Evolutionary conservation across 768 basidiomycete genomes (phyloP).

Genomic region (Trametes cingulata): DNA sequence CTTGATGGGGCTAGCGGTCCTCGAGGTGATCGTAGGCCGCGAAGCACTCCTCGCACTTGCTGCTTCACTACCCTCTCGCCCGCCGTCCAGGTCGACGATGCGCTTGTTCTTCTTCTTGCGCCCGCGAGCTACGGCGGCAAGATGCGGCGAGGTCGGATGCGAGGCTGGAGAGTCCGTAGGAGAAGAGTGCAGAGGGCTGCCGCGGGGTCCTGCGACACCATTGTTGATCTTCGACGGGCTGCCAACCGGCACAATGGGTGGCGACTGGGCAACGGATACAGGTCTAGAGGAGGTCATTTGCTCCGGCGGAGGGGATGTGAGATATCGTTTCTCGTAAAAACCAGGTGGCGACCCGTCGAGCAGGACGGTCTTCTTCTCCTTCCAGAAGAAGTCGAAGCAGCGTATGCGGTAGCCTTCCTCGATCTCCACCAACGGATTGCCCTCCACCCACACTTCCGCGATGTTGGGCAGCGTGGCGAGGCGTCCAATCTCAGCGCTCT

Average conservation of each 20-base stretch:
- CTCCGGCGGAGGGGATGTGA: constrained; percentile 49
- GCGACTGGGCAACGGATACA: constrained; percentile 52
- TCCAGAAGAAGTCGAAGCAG: constrained; percentile 83
- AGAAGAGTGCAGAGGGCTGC: constrained; percentile 30
- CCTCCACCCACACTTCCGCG: constrained; percentile 77
- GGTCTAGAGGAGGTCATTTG: constrained; percentile 55
- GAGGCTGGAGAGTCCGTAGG: constrained; percentile 41
- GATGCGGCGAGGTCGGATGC: constrained; percentile 47
- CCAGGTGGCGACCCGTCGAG: constrained; percentile 74
- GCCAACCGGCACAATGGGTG: constrained; percentile 62
- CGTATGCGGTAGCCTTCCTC: constrained; percentile 72
- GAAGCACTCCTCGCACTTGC: constrained; percentile 25
- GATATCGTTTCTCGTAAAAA: constrained; percentile 67
- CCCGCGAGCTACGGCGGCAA: constrained; percentile 43
- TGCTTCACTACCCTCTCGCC: constrained; percentile 39
- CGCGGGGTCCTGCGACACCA: not conserved
- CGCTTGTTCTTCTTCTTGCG: constrained; percentile 68
- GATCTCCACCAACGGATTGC: constrained; percentile 76
- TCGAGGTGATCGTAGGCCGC: constrained; percentile 16
- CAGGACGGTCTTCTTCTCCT: constrained; percentile 76
- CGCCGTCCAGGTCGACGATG: constrained; percentile 76
- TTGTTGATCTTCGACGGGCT: constrained; percentile 26
- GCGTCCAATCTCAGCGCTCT: constrained; percentile 82
- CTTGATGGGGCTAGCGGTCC: constrained; percentile 23
- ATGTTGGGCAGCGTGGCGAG: constrained; percentile 80